Percentiles rank a stretch among this genome's conserved stretches.
These are phyloP conservation scores for Lichtheimia ornata DNA, from an alignment of 371 early-diverging fungal genomes.

Conservation along the genomic window DNA sequence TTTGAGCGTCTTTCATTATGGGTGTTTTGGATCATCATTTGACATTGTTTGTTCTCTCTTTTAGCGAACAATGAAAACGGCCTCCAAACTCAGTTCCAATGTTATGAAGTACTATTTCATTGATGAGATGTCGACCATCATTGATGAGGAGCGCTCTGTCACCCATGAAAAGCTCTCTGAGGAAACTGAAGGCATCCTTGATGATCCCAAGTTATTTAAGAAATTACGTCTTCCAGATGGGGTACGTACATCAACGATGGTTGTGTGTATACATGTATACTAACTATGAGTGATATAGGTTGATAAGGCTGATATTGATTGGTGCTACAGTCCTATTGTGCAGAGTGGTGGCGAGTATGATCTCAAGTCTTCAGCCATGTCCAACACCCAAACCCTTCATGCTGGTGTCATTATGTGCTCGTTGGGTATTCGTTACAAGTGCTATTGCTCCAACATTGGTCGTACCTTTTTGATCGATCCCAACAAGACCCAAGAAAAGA, in stretches of 20 bases:
- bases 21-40: not conserved
- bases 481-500: slow-evolving; percentile 85
- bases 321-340: slow-evolving; percentile 95
- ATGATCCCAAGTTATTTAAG: slow-evolving; percentile 68
- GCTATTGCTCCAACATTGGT: slow-evolving; percentile 92
- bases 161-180: slow-evolving; percentile 89
- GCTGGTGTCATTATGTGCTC: slow-evolving; percentile 92
- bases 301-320: slow-evolving; percentile 68
- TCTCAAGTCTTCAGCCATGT: slow-evolving; percentile 79
- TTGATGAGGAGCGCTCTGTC: slow-evolving; percentile 87
- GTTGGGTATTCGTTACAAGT: slow-evolving; percentile 90
- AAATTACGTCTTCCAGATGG: slow-evolving; percentile 72
- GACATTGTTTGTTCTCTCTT: not conserved
- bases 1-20: not conserved
- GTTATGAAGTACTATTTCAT: slow-evolving; percentile 88
- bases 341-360: slow-evolving; percentile 96
- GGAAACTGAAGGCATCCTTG: slow-evolving; percentile 69
- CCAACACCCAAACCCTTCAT: slow-evolving; percentile 72
- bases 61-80: slow-evolving; percentile 72
- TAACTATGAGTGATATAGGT: slow-evolving; percentile 5
- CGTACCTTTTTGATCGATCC: slow-evolving; percentile 95
- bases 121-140: slow-evolving; percentile 77
- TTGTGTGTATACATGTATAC: not conserved
- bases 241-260: slow-evolving; percentile 32
- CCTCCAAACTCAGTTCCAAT: slow-evolving; percentile 71